A percentile compares a stretch with the other conserved stretches of the same genome.
phyloP scores from a whole-genome alignment of 169 alveolate genomes.

The Theileria luwenshuni region DNA sequence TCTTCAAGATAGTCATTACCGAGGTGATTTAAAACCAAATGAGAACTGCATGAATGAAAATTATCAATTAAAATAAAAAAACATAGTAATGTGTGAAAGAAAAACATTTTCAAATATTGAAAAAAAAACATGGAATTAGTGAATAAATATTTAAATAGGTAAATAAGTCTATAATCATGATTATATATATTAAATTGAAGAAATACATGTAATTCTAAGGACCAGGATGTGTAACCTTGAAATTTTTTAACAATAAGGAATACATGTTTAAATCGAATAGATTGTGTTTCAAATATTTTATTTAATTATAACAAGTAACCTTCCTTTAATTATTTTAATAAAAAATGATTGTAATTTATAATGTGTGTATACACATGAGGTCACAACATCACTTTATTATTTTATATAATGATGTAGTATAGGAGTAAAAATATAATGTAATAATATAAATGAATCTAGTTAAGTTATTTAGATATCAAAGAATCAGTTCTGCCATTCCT shows the following conservation, averaged over 20 bases:
- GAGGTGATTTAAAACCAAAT: neutral
- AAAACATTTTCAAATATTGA: neutral
- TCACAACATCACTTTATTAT: neutral
- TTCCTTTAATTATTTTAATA: neutral
- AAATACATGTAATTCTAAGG: conserved; percentile 1
- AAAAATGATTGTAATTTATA: neutral
- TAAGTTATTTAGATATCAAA: conserved; percentile 33
- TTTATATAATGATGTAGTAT: conserved; percentile 3
- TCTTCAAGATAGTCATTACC: neutral
- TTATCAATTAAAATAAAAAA: neutral
- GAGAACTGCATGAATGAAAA: neutral
- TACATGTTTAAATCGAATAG: conserved; percentile 6
- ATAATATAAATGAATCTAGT: conserved; percentile 26
- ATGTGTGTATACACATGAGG: neutral
- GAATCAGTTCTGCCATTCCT: conserved; percentile 37
- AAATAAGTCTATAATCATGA: no score
- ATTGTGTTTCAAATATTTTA: no score
- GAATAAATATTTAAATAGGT: neutral
- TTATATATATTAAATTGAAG: no score
- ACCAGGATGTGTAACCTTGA: no score
- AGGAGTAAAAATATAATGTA: neutral
- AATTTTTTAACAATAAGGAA: neutral
- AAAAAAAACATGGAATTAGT: neutral
- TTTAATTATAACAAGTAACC: no score
- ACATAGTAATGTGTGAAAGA: neutral